A percentile compares a stretch with the other conserved stretches of the same genome.
These are phyloP conservation scores for Alternaria novae-zelandiae DNA, from an alignment of 2,329 filamentous ascomycete genomes.

Conservation along the genomic window DNA sequence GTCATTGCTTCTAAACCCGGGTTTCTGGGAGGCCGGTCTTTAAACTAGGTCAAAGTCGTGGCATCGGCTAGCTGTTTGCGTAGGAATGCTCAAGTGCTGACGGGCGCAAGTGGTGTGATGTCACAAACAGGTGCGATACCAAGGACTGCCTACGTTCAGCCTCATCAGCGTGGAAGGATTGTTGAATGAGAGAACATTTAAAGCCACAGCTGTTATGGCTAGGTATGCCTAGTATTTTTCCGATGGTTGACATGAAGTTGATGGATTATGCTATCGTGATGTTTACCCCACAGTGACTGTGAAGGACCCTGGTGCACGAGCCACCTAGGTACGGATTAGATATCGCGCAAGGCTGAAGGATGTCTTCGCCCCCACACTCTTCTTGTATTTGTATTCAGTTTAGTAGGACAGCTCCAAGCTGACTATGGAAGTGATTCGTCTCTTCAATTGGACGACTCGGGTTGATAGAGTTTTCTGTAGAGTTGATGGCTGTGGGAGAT, in stretches of 20 bases:
- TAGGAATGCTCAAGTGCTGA: not conserved
- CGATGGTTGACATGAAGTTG: not conserved
- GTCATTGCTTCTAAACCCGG: not conserved
- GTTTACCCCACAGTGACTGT: not conserved
- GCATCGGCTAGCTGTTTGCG: not conserved
- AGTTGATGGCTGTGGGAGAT: too few relatives aligned
- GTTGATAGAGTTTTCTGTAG: too few relatives aligned
- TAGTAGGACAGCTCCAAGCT: too few relatives aligned
- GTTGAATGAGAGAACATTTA: not conserved
- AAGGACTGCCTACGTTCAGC: not conserved
- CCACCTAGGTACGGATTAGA: not conserved
- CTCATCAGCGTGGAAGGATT: rapidly evolving
- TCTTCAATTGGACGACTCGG: too few relatives aligned
- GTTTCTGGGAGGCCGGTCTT: not conserved
- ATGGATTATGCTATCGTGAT: not conserved
- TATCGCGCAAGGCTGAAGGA: not conserved
- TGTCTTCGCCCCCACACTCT: not conserved
- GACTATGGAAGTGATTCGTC: too few relatives aligned
- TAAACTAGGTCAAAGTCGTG: not conserved
- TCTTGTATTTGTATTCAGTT: not conserved
- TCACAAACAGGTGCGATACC: not conserved
- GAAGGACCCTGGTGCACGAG: not conserved
- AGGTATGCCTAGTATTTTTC: not conserved
- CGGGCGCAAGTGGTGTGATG: not conserved
- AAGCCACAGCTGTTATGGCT: not conserved